These are phyloP conservation scores for Raphanus sativus DNA, from an alignment of 345 rosid species.

Conservation along the genomic window DNA sequence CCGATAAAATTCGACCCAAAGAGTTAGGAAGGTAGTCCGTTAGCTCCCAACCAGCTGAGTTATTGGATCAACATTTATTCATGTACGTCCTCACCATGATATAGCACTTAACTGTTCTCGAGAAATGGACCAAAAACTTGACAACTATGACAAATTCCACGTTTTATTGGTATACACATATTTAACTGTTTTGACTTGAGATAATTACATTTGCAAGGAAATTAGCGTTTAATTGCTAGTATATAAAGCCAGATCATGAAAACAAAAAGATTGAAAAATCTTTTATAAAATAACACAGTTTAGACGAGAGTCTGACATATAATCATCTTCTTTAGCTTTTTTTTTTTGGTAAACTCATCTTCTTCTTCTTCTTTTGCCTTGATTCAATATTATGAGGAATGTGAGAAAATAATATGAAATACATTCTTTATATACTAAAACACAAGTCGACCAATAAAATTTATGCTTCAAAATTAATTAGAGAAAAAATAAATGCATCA, in stretches of 20 bases:
- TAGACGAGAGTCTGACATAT: too few species aligned
- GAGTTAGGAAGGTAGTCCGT: background rate
- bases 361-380: too few species aligned
- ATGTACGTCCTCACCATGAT: background rate
- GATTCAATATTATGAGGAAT: too few species aligned
- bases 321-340: too few species aligned
- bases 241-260: background rate
- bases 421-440: too few species aligned
- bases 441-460: too few species aligned
- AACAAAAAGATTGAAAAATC: background rate
- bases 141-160: background rate
- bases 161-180: background rate
- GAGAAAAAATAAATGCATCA: too few species aligned
- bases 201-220: background rate
- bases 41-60: conserved; percentile 11
- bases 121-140: background rate
- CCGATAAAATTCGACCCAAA: background rate
- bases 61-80: background rate
- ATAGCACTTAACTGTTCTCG: background rate
- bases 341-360: too few species aligned
- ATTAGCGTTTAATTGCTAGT: background rate
- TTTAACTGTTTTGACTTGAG: background rate
- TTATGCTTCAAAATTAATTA: too few species aligned
- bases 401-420: too few species aligned
- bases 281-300: too few species aligned